These are phyloP conservation scores for Chaetomiaceae sp. DNA, from an alignment of 2,329 filamentous ascomycete genomes.

Conservation along the genomic window DNA sequence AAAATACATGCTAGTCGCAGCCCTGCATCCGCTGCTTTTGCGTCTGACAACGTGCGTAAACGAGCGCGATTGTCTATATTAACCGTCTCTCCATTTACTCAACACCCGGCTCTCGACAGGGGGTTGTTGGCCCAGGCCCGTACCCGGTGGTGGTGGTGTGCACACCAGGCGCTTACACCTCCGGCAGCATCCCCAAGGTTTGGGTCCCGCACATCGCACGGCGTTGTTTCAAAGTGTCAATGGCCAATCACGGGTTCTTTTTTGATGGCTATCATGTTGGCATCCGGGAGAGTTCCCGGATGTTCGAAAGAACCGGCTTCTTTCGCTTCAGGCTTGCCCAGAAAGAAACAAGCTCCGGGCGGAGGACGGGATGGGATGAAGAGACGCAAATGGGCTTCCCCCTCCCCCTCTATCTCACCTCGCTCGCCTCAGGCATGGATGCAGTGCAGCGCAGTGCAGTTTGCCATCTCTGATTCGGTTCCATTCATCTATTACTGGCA, in stretches of 20 bases:
- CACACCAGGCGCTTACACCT: conserved; percentile 3
- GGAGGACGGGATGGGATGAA: neutral
- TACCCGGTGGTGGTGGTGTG: neutral
- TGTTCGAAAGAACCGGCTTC: neutral
- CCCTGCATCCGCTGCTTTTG: neutral
- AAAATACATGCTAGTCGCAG: neutral
- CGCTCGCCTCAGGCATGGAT: neutral
- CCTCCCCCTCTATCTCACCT: neutral
- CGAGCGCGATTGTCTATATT: neutral
- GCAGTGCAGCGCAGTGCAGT: neutral
- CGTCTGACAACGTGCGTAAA: neutral
- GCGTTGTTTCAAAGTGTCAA: neutral
- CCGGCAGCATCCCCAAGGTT: neutral
- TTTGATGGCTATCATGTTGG: neutral
- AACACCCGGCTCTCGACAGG: neutral
- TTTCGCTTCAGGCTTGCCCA: neutral
- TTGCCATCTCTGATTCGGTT: neutral
- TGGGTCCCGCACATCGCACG: conserved; percentile 11
- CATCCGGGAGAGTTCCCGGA: conserved; percentile 6
- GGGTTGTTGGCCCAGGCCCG: no score
- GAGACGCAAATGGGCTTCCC: neutral
- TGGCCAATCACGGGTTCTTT: conserved; percentile 2
- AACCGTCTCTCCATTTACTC: neutral
- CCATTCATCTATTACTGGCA: neutral
- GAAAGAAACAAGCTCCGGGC: neutral